Evolutionary conservation across 805 yeast genomes (phyloP).

Genomic region (Lipomyces orientalis): DNA sequence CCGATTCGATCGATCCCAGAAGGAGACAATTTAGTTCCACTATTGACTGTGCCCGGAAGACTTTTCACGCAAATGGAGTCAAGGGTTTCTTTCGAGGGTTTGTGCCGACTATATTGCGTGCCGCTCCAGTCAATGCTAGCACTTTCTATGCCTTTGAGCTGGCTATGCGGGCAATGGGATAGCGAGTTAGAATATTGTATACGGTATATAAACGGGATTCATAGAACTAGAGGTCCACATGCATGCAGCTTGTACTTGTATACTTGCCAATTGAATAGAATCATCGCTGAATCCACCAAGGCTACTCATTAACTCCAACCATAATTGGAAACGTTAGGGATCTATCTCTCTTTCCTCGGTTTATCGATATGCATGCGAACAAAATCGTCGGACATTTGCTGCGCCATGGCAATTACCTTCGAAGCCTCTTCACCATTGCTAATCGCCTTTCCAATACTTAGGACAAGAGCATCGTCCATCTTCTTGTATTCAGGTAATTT

Average conservation of each 20-base stretch:
- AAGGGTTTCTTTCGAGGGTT: conserved; percentile 90
- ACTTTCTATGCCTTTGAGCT: conserved; percentile 93
- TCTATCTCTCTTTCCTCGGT: neutral
- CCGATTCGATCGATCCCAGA: conserved; percentile 63
- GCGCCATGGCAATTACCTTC: neutral
- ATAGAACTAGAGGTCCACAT: neutral
- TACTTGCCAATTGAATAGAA: neutral
- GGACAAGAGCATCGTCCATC: neutral
- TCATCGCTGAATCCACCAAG: neutral
- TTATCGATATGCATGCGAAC: neutral
- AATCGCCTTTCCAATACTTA: neutral
- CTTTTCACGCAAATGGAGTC: conserved; percentile 64
- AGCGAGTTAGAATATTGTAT: neutral
- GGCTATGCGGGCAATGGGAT: conserved; percentile 65
- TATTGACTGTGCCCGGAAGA: conserved; percentile 61
- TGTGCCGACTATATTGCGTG: conserved; percentile 88
- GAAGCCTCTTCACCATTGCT: neutral
- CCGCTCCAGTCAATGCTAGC: conserved; percentile 98
- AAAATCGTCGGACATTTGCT: neutral
- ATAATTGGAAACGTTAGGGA: neutral
- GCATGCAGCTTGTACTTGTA: neutral
- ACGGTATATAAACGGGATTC: neutral
- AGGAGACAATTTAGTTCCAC: conserved; percentile 66
- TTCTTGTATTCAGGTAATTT: neutral
- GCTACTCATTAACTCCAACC: no score